Evolutionary conservation across 768 basidiomycete species (phyloP), one percentile per base, ranked within the genome.

Genomic region (Phaffia australis): DNA sequence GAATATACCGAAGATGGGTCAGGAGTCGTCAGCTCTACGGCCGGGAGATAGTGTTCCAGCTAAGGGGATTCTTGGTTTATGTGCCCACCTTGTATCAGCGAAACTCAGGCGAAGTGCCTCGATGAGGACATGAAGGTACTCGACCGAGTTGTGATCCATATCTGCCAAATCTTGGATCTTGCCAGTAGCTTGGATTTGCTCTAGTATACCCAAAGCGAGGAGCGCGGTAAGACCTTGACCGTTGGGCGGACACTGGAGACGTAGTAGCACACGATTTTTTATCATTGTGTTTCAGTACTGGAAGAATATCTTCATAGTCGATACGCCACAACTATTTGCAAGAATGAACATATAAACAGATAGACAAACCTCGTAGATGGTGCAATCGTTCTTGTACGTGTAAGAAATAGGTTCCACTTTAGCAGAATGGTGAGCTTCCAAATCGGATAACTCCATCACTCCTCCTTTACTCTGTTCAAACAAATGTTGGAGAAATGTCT

Each of bases 181-280:
- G 0, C 85, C 84, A 73, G 86, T 83, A 67, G 81, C 83, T 76
- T 94, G 87, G 19, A 97, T 81, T 30, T 81, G 83, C 71, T 98
- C 94, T 58, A 99, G 79, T 67, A 99, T 89, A 1, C 95, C 95
- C 25, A 98, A 82, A 16, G 93, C 90, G 35, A 99, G 78, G 9
- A 98, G 81, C 0, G 95, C 89, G 5, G 93, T 94, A 51, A 99
- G 83, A n/a, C 93, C 94, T 82, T 97, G 93, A 11, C 94, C 92
- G 74, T 95, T 98, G 0, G 94, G 94, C 9, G 93, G 94, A 72
- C 91, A 94, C 89, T 90, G 64, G 25, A 5, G 21, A 14, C 46
- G 29, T 27, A 16, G 11, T 21, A 30, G 52, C 14, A 25, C 27
- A 32, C 2, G 62, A 50, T 51, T 56, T 29, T 32, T 19, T n/a